Evolutionary conservation across 2,329 filamentous ascomycete genomes (phyloP).

Genomic region (Penicillium thymicola): DNA sequence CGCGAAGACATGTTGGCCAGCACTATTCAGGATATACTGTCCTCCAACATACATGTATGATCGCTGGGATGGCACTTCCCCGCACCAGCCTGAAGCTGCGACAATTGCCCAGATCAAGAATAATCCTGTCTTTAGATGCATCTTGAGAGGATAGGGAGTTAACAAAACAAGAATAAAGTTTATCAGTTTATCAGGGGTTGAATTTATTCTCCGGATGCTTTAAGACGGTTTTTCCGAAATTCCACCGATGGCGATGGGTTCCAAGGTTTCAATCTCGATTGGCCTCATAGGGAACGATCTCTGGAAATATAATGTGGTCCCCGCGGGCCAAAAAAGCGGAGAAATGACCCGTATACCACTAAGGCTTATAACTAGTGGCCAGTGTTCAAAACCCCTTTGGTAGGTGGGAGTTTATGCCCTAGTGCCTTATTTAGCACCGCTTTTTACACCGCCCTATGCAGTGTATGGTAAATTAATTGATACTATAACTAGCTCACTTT

Average conservation of each 20-base stretch:
- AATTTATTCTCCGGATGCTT: background rate
- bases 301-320: no score
- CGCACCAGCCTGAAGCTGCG: slow-evolving; percentile 7
- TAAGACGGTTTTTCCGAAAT: background rate
- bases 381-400: no score
- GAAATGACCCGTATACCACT: no score
- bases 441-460: no score
- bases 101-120: slow-evolving; percentile 7
- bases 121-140: slow-evolving; percentile 8
- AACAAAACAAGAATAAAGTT: background rate
- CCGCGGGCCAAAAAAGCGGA: no score
- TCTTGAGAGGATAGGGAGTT: background rate
- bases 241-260: background rate
- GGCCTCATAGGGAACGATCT: no score
- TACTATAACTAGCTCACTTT: no score
- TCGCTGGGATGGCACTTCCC: slow-evolving; percentile 11
- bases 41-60: slow-evolving; percentile 34
- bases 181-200: background rate
- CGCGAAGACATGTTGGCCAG: slow-evolving; percentile 21
- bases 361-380: no score
- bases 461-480: no score
- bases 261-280: no score
- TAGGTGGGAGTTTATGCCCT: no score
- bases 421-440: no score
- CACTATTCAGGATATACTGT: slow-evolving; percentile 18